phyloP scores from a whole-genome alignment of 1,139 yeast species.

The Pneumocystis murina region DNA sequence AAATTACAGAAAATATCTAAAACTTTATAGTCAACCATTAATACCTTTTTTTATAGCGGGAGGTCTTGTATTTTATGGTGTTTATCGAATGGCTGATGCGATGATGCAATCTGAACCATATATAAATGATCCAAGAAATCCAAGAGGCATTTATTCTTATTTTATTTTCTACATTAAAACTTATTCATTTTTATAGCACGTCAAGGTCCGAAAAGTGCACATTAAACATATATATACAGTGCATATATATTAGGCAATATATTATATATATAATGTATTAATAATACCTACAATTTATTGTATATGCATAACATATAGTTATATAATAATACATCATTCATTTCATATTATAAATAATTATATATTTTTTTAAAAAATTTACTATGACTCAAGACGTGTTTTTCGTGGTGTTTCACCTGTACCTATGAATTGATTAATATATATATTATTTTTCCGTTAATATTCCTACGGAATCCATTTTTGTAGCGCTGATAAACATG shows the following conservation, averaged over 20 bases:
- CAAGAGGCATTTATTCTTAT: constrained; percentile 17
- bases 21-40: background rate
- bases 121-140: constrained; percentile 58
- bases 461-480: constrained; percentile 87
- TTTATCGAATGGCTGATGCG: constrained; percentile 39
- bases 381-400: background rate
- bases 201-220: background rate
- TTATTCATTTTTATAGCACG: background rate
- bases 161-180: background rate
- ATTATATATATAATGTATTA: no score
- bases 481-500: constrained; percentile 94
- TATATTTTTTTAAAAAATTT: no score
- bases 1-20: constrained; percentile 41
- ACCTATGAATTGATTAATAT: background rate
- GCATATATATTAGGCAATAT: no score
- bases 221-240: no score
- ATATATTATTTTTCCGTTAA: constrained; percentile 18
- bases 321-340: no score
- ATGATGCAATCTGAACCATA: constrained; percentile 38
- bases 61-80: constrained; percentile 36
- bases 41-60: constrained; percentile 18
- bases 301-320: no score
- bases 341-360: no score
- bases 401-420: background rate
- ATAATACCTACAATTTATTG: no score